Evolutionary conservation across 73 alveolate species (phyloP).

Genomic region (Paramecium biaurelia): DNA sequence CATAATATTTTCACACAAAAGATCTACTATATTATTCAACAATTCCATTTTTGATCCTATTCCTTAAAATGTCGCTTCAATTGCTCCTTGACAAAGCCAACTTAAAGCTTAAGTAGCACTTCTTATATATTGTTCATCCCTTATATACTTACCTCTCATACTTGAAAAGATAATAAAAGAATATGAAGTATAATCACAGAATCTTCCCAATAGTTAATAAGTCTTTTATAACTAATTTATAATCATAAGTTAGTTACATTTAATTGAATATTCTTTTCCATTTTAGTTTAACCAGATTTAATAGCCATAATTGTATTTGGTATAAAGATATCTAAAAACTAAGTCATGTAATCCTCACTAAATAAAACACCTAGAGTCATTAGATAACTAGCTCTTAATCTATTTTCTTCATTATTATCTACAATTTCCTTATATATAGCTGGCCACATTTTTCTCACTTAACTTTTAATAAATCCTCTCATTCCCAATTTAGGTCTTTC

Average conservation of each 20-base stretch:
- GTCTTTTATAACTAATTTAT: conserved; percentile 22
- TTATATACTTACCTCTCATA: conserved; percentile 69
- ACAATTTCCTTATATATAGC: conserved; percentile 91
- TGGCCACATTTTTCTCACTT: conserved; percentile 89
- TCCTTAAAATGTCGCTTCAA: conserved; percentile 72
- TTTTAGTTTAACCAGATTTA: conserved; percentile 64
- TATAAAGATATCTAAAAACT: conserved; percentile 86
- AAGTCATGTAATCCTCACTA: conserved; percentile 93
- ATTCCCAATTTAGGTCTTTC: conserved; percentile 95
- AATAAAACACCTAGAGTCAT: conserved; percentile 81
- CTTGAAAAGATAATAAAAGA: conserved; percentile 17
- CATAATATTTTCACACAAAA: not conserved
- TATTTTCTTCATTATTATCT: conserved; percentile 86
- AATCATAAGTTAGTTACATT: conserved; percentile 58
- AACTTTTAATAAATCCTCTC: conserved; percentile 82
- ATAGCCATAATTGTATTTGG: conserved; percentile 63
- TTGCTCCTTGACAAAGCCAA: conserved; percentile 71
- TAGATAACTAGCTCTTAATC: conserved; percentile 88
- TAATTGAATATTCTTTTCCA: conserved; percentile 60
- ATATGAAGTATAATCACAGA: conserved; percentile 65
- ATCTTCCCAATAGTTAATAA: conserved; percentile 66
- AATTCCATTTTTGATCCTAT: conserved; percentile 66
- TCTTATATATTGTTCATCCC: conserved; percentile 76
- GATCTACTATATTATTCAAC: conserved; percentile 14
- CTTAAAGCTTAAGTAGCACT: conserved; percentile 74